A percentile compares a stretch with the other conserved stretches of the same genome.
Conservation (phyloP, 768 basidiomycete genomes). For the Hydnomerulius pinastri region DNA sequence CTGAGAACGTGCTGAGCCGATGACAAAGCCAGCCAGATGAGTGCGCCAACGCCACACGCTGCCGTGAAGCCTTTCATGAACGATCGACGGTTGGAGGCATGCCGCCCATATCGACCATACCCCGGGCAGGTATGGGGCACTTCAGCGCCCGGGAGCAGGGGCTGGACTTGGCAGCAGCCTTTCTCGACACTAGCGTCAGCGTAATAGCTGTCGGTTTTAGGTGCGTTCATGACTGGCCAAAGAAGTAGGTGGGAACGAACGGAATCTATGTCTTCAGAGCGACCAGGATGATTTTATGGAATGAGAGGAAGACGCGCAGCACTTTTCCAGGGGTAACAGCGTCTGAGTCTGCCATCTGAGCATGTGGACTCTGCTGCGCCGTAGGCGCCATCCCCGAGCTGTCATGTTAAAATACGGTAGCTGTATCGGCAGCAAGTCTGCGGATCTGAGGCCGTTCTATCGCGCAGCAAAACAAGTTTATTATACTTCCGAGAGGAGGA, state of each 20-base stretch:
- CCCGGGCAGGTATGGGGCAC: background rate
- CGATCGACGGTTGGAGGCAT: background rate
- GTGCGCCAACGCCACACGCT: constrained; percentile 1
- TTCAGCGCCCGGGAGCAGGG: constrained; percentile 1
- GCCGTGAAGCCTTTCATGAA: constrained; percentile 11
- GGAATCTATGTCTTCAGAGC: background rate
- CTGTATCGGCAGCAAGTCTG: no score
- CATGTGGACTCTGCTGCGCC: background rate
- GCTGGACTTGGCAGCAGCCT: constrained; percentile 7
- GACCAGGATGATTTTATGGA: background rate
- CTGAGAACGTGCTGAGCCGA: constrained; percentile 2
- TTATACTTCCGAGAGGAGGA: no score
- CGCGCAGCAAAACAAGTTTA: no score
- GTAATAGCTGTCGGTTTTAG: constrained; percentile 8
- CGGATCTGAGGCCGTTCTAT: no score
- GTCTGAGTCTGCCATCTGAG: background rate
- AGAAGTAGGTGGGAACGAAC: background rate
- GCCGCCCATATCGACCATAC: background rate
- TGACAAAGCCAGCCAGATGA: constrained; percentile 18
- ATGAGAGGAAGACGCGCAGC: background rate
- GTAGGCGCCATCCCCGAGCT: background rate
- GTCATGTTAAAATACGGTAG: no score
- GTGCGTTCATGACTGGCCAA: constrained; percentile 15
- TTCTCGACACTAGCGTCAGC: constrained; percentile 19
- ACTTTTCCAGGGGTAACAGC: background rate